Conservation (phyloP, 2,329 filamentous ascomycete species). For the Zalaria sp. region DNA sequence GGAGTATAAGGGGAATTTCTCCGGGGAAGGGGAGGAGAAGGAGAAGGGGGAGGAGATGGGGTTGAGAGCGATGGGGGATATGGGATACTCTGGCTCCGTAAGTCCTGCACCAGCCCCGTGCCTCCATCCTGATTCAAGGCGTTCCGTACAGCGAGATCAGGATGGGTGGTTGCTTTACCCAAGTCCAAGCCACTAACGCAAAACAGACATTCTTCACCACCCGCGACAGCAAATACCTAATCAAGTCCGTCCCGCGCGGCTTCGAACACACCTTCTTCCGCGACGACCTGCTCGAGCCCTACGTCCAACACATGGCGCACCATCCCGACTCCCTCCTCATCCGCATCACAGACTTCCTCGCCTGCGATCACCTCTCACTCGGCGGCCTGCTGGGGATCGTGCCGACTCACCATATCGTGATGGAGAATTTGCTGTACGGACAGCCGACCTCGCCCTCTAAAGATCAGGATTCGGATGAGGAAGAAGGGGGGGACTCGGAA, state of each 20-base stretch:
- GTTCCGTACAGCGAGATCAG: not conserved
- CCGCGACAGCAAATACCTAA: slow-evolving; percentile 48
- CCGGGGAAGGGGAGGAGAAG: slow-evolving; percentile 23
- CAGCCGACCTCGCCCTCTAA: slow-evolving; percentile 15
- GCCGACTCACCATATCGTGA: slow-evolving; percentile 60
- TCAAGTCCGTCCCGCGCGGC: slow-evolving; percentile 56
- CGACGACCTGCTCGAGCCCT: slow-evolving; percentile 49
- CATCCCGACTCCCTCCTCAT: slow-evolving; percentile 50
- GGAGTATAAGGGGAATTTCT: slow-evolving; percentile 41
- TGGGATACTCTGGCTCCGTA: slow-evolving; percentile 60
- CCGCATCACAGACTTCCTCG: slow-evolving; percentile 57
- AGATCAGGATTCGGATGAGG: slow-evolving; percentile 16
- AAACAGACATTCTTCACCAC: slow-evolving; percentile 55
- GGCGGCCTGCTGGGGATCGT: slow-evolving; percentile 46
- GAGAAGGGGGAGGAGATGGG: slow-evolving; percentile 33
- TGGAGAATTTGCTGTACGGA: slow-evolving; percentile 61
- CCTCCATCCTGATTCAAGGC: not conserved
- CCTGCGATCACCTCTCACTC: slow-evolving; percentile 40
- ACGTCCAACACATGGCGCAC: slow-evolving; percentile 47
- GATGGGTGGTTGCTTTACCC: too few species aligned
- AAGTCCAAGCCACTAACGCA: not conserved
- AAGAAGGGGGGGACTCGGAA: slow-evolving; percentile 18
- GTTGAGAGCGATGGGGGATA: slow-evolving; percentile 47
- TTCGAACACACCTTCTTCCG: slow-evolving; percentile 61
- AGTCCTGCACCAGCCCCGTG: slow-evolving; percentile 3